Percentiles rank a stretch among this genome's conserved stretches.
Evolutionary conservation across 164 flowering plant genomes (phyloP).

Genomic region (Saururus chinensis): DNA sequence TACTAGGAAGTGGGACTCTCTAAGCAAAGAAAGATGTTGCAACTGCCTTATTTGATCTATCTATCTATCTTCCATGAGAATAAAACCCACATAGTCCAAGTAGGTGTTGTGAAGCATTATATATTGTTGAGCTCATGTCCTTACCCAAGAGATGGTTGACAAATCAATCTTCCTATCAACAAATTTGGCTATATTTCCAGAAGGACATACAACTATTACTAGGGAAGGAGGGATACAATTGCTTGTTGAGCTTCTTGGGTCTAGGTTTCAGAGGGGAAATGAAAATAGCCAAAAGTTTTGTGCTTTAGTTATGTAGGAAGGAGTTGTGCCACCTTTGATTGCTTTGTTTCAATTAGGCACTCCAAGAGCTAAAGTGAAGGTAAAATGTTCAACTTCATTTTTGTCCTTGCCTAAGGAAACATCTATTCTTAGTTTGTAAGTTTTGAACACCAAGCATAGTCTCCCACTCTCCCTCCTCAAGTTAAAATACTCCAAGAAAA

Average conservation of each 20-base stretch:
- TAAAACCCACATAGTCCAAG: conserved; percentile 84
- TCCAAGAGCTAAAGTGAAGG: conserved; percentile 89
- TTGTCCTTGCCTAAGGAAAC: no score
- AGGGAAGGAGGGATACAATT: conserved; percentile 70
- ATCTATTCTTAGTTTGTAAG: no score
- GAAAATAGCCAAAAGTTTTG: conserved; percentile 83
- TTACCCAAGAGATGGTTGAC: conserved; percentile 62
- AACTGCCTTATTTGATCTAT: conserved; percentile 85
- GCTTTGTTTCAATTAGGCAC: conserved; percentile 89
- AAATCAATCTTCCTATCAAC: conserved; percentile 83
- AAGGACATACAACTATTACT: conserved; percentile 63
- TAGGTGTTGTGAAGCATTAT: conserved; percentile 79
- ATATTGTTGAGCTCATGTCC: conserved; percentile 60
- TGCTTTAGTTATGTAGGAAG: conserved; percentile 76
- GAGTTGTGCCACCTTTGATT: conserved; percentile 93
- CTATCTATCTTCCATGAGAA: conserved; percentile 83
- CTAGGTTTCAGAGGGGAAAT: conserved; percentile 76
- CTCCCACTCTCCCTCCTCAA: no score
- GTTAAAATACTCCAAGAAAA: no score
- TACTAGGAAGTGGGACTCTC: conserved; percentile 60
- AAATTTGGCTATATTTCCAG: conserved; percentile 60
- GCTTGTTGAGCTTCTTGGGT: conserved; percentile 76
- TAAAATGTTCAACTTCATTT: no score
- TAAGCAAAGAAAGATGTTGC: conserved; percentile 96
- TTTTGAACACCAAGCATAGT: no score